Evolutionary conservation across 2,329 filamentous ascomycete species (phyloP).

Genomic region (Pseudopithomyces maydicus): DNA sequence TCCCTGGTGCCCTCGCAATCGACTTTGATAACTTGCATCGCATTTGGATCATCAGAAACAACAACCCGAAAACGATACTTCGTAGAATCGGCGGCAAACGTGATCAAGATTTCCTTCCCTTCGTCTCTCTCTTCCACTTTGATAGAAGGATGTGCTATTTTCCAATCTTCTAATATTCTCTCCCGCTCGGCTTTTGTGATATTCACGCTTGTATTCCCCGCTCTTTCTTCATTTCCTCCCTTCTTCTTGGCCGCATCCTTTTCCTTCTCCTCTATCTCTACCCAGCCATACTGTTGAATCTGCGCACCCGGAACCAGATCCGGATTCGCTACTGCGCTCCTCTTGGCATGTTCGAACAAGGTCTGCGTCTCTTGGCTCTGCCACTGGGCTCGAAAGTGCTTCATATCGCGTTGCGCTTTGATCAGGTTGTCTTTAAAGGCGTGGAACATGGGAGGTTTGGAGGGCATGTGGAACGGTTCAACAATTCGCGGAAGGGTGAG

Average conservation of each 20-base stretch:
- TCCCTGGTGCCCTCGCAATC: constrained; percentile 38
- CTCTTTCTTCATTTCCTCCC: constrained; percentile 10
- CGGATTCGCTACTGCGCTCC: constrained; percentile 43
- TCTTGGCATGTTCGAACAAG: constrained; percentile 39
- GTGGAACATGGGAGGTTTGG: constrained; percentile 41
- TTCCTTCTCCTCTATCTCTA: constrained; percentile 31
- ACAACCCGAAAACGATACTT: constrained; percentile 34
- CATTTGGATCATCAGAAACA: constrained; percentile 33
- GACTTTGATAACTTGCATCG: constrained; percentile 29
- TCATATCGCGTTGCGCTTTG: constrained; percentile 42
- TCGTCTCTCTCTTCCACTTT: constrained; percentile 33
- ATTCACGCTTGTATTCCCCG: constrained; percentile 12
- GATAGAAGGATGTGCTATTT: constrained; percentile 30
- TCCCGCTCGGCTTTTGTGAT: constrained; percentile 29
- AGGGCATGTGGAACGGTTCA: constrained; percentile 42
- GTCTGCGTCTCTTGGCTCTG: constrained; percentile 41
- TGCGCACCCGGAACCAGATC: constrained; percentile 43
- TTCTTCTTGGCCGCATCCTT: constrained; percentile 18
- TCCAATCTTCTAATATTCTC: constrained; percentile 30
- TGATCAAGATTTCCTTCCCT: constrained; percentile 26
- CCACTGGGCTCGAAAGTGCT: constrained; percentile 46
- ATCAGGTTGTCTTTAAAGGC: constrained; percentile 46
- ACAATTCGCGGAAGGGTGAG: constrained; percentile 50
- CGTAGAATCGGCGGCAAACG: constrained; percentile 29
- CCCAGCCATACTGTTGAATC: constrained; percentile 47